Percentiles rank a stretch among this genome's conserved stretches.
Conservation (phyloP, 2,329 filamentous ascomycete species). For the Aspergillus sp. region DNA sequence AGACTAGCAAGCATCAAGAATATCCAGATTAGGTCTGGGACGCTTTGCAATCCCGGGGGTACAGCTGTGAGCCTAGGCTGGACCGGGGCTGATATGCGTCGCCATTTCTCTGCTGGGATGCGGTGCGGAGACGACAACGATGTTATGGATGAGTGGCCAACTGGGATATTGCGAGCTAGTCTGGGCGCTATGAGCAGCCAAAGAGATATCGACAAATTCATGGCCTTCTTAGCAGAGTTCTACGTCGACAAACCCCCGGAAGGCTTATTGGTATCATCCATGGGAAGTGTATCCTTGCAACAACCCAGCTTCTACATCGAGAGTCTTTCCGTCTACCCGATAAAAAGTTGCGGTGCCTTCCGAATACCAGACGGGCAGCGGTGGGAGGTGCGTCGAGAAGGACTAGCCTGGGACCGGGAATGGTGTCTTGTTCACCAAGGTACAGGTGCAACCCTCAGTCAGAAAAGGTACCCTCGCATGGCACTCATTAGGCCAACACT, state of each 20-base stretch:
- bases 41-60: conserved; percentile 88
- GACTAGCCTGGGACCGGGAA: conserved; percentile 90
- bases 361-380: conserved; percentile 59
- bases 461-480: conserved; percentile 88
- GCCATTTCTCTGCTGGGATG: conserved; percentile 81
- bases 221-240: conserved; percentile 71
- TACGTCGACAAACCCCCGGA: conserved; percentile 48
- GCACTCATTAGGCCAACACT: conserved; percentile 74
- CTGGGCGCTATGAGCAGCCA: conserved; percentile 86
- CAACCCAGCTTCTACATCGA: conserved; percentile 54
- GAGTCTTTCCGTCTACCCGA: conserved; percentile 75
- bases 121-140: conserved; percentile 83
- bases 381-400: conserved; percentile 81
- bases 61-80: conserved; percentile 72
- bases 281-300: conserved; percentile 5
- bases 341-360: conserved; percentile 90
- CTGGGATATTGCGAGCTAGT: conserved; percentile 81
- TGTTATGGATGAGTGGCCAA: conserved; percentile 79
- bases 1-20: conserved; percentile 76
- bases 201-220: conserved; percentile 69
- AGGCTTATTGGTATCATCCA: conserved; percentile 17
- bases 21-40: conserved; percentile 84
- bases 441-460: conserved; percentile 79
- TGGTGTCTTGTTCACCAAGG: conserved; percentile 92
- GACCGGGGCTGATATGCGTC: conserved; percentile 75